Conservation (phyloP, 371 early-diverging fungal species). For the Saksenaea vasiformis region DNA sequence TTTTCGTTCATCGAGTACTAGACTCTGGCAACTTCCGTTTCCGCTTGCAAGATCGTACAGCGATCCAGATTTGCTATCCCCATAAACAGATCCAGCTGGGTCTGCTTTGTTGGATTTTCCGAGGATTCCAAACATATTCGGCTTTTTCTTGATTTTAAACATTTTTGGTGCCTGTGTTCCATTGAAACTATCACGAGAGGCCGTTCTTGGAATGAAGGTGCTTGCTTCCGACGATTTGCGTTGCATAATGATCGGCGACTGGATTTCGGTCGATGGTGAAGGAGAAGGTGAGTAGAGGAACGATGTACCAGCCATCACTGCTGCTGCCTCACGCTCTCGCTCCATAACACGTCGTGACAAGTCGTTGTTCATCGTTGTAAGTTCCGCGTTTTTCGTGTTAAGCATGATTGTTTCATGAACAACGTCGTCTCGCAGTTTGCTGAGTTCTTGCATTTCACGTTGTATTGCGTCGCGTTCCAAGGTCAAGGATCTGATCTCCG, state of each 20-base stretch:
- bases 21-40: conserved; percentile 15
- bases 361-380: conserved; percentile 59
- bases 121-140: conserved; percentile 1
- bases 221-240: conserved; percentile 18
- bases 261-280: conserved; percentile 23
- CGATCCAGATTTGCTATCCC: background rate
- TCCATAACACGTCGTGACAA: conserved; percentile 52
- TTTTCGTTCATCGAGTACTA: conserved; percentile 5
- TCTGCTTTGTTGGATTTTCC: conserved; percentile 10
- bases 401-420: conserved; percentile 57
- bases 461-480: background rate
- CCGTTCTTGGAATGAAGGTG: conserved; percentile 19
- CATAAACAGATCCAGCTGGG: background rate
- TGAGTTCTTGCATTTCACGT: background rate
- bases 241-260: conserved; percentile 11
- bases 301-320: conserved; percentile 34
- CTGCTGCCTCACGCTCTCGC: conserved; percentile 48
- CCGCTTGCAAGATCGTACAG: background rate
- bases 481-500: conserved; percentile 32
- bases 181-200: conserved; percentile 29
- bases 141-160: conserved; percentile 28
- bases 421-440: conserved; percentile 24
- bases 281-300: conserved; percentile 20
- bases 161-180: conserved; percentile 33
- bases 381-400: conserved; percentile 59